Percentiles rank a stretch among this genome's conserved stretches.
Conservation (phyloP, 139 green algal genomes). For the Prasinococcaceae sp. region DNA sequence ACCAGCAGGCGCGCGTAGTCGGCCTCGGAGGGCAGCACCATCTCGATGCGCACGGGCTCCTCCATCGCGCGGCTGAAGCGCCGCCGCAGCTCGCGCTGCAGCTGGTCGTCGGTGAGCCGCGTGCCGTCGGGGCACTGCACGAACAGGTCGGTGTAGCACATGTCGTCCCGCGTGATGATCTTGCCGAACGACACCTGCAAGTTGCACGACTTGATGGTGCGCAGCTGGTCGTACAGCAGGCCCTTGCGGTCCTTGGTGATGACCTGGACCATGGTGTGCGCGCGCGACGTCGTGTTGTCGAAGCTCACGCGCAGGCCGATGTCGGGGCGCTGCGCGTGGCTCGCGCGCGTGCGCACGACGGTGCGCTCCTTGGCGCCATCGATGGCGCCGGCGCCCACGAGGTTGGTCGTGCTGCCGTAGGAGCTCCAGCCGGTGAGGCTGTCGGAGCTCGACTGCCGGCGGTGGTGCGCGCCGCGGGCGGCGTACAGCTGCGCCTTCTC, state of each 20-base stretch:
- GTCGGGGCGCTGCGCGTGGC: not conserved
- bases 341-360: conserved; percentile 2
- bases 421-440: too few relatives aligned
- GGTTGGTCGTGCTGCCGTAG: not conserved
- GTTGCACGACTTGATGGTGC: conserved; percentile 49
- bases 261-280: conserved; percentile 45
- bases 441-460: not conserved
- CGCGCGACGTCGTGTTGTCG: conserved; percentile 42
- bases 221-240: conserved; percentile 59
- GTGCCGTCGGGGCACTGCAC: conserved; percentile 33
- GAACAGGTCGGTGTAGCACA: conserved; percentile 41
- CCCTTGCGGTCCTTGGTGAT: conserved; percentile 48
- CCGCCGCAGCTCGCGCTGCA: conserved; percentile 19
- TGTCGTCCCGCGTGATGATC: conserved; percentile 20
- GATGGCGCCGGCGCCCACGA: not conserved
- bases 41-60: conserved; percentile 32
- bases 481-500: not conserved
- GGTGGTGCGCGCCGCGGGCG: not conserved
- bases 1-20: conserved; percentile 40
- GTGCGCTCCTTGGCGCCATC: not conserved
- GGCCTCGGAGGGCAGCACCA: conserved; percentile 26
- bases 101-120: conserved; percentile 26
- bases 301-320: conserved; percentile 24
- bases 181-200: conserved; percentile 42
- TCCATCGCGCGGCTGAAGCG: conserved; percentile 11